Base-by-base conservation (phyloP, 768 basidiomycete species). In the Boletus patriciae region DNA sequence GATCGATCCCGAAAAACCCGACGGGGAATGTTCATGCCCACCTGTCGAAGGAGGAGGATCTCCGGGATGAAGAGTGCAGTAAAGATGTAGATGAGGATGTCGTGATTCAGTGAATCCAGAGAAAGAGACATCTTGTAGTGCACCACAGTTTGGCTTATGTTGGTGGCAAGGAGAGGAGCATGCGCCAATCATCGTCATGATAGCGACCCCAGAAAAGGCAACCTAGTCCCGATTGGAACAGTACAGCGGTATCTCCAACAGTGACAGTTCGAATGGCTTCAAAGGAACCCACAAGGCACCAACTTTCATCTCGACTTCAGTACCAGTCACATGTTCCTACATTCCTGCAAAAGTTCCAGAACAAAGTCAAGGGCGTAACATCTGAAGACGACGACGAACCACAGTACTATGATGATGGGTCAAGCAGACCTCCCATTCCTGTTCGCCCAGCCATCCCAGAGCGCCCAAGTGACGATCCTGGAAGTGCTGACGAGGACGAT, bases 391-490 rank as follows among this genome's bases (percentile, higher is more conserved):
- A 81, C 12, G 81, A 63, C 45, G 77, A 82, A 52, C 72, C 70
- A 41, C 75, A 80, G 58, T 87, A 80, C 57, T 87, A 88, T 58
- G 76, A 87, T 50, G 84, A 83, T 47, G 87, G 83, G 12, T 83
- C 81, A 9, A 88, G 87, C 3, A 78, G 88, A 34, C 84, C 83
- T 23, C 88, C 87, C n/a, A 89, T 89, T 33, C 88, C 88, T 13
- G 73, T 78, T 57, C 81, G 87, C n/a, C 87, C 88, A 41, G 71
- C 86, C 13, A 88, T 90, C 29, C 88, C 88, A 11, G 76, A 84
- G 65, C 78, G 88, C 34, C 87, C 87, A 0, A 80, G 77, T 13
- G 80, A 83, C 46, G 83, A 90, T 54, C 85, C 82, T 9, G 88
- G 88, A 48, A 89, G 87, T 61, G 88, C 82, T 13, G 85, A 86